Evolutionary conservation across 139 green algal genomes (phyloP).

Genomic region (Chlorella ohadii): DNA sequence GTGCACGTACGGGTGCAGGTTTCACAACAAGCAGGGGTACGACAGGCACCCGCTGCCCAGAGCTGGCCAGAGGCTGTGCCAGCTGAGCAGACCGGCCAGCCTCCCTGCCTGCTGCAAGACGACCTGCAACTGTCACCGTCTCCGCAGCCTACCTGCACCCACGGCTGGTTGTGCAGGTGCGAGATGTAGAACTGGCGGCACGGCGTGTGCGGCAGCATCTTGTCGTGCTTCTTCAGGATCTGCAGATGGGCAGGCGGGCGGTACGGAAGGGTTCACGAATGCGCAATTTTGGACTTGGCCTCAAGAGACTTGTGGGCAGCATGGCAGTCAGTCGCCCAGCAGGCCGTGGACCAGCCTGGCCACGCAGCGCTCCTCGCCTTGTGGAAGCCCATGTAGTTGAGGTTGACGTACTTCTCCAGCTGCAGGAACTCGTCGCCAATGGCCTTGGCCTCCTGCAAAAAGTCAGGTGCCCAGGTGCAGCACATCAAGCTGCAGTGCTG

Average conservation of each 20-base stretch:
- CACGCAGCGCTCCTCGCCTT: no score
- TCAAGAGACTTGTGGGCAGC: no score
- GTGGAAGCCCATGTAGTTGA: slow-evolving; percentile 93
- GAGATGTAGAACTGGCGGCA: slow-evolving; percentile 94
- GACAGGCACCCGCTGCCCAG: no score
- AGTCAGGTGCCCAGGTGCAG: no score
- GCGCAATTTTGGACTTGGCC: not conserved
- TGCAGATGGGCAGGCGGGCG: slow-evolving; percentile 66
- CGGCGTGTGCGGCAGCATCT: slow-evolving; percentile 85
- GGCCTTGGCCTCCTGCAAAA: slow-evolving; percentile 82
- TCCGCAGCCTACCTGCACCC: slow-evolving; percentile 73
- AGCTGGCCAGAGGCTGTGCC: no score
- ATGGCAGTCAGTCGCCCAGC: no score
- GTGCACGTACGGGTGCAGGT: no score
- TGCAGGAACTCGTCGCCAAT: slow-evolving; percentile 91
- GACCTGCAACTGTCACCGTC: not conserved
- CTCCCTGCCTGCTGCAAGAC: no score
- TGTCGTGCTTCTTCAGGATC: slow-evolving; percentile 98
- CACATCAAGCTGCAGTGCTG: no score
- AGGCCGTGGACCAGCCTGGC: no score
- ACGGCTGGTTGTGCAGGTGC: slow-evolving; percentile 93
- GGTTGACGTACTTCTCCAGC: slow-evolving; percentile 97
- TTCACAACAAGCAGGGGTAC: no score
- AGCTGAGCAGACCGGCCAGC: no score
- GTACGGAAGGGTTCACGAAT: not conserved